A percentile compares a stretch with the other conserved stretches of the same genome.
These are phyloP conservation scores for Metarhizium sp. DNA, from an alignment of 2,329 filamentous ascomycete species.

Conservation along the genomic window DNA sequence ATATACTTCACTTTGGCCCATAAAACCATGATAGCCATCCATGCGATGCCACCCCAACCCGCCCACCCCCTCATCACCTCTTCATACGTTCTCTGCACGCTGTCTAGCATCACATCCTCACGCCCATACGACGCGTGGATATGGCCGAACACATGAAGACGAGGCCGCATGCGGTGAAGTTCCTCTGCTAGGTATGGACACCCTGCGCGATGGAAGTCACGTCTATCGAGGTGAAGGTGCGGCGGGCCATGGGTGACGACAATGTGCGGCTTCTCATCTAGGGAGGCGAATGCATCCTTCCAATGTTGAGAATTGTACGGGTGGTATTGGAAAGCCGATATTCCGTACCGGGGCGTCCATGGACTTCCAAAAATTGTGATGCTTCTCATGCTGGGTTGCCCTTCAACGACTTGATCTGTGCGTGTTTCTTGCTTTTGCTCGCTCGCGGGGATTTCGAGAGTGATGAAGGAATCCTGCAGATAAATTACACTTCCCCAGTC, in stretches of 20 bases:
- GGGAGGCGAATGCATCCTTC: constrained; percentile 3
- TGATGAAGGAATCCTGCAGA: constrained; percentile 9
- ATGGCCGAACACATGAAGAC: constrained; percentile 15
- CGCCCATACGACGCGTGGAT: constrained; percentile 15
- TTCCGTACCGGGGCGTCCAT: constrained; percentile 14
- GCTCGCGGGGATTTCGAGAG: constrained; percentile 6
- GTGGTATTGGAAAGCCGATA: constrained; percentile 17
- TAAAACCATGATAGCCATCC: no score
- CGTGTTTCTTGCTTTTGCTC: neutral
- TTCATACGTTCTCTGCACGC: neutral
- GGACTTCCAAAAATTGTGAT: constrained; percentile 15
- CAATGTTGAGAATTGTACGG: constrained; percentile 8
- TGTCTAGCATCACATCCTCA: constrained; percentile 12
- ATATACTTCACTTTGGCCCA: no score
- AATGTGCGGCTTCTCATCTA: constrained; percentile 10
- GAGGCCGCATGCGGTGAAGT: constrained; percentile 10
- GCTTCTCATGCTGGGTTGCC: neutral
- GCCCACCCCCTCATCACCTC: no score
- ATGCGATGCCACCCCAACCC: no score
- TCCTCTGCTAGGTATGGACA: constrained; percentile 13
- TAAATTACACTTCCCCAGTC: constrained; percentile 14
- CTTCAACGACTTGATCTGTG: no score
- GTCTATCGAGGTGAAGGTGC: constrained; percentile 14
- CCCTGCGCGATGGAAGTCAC: constrained; percentile 14
- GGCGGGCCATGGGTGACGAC: constrained; percentile 16